A percentile compares a stretch with the other conserved stretches of the same genome.
Evolutionary conservation across 345 rosid genomes (phyloP).

Genomic region (Luvunga scandens): DNA sequence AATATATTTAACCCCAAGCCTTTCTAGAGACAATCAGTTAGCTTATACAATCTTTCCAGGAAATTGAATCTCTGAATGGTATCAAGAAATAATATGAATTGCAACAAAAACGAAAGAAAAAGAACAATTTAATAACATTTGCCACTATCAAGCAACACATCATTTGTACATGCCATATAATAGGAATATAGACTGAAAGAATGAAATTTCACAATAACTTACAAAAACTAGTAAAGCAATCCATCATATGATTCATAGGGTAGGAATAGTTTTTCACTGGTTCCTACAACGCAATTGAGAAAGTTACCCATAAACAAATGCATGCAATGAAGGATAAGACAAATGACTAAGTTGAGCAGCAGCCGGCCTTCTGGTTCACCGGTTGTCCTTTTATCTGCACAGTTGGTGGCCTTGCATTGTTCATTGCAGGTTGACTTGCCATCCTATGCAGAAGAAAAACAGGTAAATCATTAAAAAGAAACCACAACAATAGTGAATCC

Average conservation of each 20-base stretch:
- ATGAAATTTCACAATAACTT: conserved; percentile 12
- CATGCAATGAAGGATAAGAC: not conserved
- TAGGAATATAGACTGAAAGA: conserved; percentile 20
- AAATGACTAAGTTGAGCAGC: conserved; percentile 41
- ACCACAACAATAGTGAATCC: not conserved
- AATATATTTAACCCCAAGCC: too few relatives aligned
- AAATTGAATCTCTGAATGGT: too few relatives aligned
- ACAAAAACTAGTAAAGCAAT: not conserved
- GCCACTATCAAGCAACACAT: conserved; percentile 9
- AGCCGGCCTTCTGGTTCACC: conserved; percentile 50
- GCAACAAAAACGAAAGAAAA: too few relatives aligned
- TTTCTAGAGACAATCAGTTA: too few relatives aligned
- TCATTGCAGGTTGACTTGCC: conserved; percentile 51
- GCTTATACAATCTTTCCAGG: too few relatives aligned
- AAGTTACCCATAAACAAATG: conserved; percentile 8
- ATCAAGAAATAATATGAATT: not conserved
- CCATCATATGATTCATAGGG: conserved; percentile 3
- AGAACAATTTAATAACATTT: not conserved
- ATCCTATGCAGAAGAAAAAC: conserved; percentile 25
- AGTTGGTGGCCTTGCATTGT: conserved; percentile 35
- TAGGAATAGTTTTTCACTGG: conserved; percentile 5
- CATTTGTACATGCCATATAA: conserved; percentile 14
- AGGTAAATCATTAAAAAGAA: not conserved
- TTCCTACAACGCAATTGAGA: not conserved
- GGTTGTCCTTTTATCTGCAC: conserved; percentile 54